phyloP scores from a whole-genome alignment of 2,329 filamentous ascomycete genomes.

The Alternaria angustiovoidea region DNA sequence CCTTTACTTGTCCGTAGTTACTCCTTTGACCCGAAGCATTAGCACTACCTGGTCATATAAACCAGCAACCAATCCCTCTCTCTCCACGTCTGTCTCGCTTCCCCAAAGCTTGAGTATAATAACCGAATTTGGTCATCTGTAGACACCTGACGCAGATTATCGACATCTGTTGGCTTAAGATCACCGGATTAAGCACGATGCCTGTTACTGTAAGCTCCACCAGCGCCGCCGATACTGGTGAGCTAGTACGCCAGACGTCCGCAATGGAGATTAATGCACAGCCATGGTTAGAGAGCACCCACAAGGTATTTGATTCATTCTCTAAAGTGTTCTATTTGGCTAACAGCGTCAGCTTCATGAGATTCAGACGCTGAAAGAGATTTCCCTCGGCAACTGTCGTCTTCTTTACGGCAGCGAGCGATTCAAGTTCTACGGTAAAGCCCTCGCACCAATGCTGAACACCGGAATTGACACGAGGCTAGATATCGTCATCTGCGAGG shows the following conservation, averaged over 20 bases:
- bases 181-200: neutral
- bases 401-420: slow-evolving; percentile 40
- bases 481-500: slow-evolving; percentile 31
- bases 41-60: neutral
- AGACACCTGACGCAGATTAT: neutral
- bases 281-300: slow-evolving; percentile 9
- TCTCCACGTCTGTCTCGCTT: neutral
- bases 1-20: neutral
- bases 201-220: neutral
- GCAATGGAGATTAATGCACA: neutral
- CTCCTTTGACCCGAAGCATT: neutral
- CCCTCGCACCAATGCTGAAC: accelerated
- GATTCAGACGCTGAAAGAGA: slow-evolving; percentile 44
- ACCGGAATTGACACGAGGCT: slow-evolving; percentile 1
- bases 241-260: slow-evolving; percentile 6
- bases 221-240: neutral
- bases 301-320: slow-evolving; percentile 4
- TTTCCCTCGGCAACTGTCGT: slow-evolving; percentile 34
- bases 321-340: slow-evolving; percentile 44
- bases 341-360: slow-evolving; percentile 63
- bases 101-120: too few species aligned
- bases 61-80: neutral
- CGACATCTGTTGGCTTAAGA: neutral
- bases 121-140: neutral
- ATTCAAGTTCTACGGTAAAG: slow-evolving; percentile 33